Conservation (phyloP, 2,329 filamentous ascomycete genomes). For the Iodosphaeria phyllophila region DNA sequence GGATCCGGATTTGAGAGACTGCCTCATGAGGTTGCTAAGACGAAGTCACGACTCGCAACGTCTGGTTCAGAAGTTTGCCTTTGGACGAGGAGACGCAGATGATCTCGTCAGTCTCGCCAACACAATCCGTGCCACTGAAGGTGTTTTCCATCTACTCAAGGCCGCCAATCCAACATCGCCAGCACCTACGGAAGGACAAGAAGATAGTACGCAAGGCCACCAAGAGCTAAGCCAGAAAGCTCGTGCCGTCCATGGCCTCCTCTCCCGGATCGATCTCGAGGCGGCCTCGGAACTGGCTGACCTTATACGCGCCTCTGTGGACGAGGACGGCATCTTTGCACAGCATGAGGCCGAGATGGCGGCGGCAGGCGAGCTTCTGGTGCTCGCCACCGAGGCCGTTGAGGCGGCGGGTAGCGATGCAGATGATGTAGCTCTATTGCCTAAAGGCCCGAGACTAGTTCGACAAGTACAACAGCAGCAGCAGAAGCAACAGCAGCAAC, state of each 20-base stretch:
- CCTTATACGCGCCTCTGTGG: slow-evolving; percentile 61
- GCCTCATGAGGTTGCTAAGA: slow-evolving; percentile 47
- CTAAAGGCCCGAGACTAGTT: slow-evolving; percentile 26
- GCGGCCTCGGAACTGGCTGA: slow-evolving; percentile 49
- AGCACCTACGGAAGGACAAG: no score
- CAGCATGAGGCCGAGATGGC: slow-evolving; percentile 62
- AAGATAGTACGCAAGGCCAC: no score
- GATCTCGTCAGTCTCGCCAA: slow-evolving; percentile 70
- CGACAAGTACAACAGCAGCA: no score
- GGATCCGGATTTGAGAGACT: slow-evolving; percentile 48
- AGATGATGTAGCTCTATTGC: slow-evolving; percentile 32
- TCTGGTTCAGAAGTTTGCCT: slow-evolving; percentile 81
- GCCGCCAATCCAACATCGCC: background rate
- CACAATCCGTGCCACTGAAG: slow-evolving; percentile 58
- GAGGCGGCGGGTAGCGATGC: slow-evolving; percentile 42
- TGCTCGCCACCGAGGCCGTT: slow-evolving; percentile 55
- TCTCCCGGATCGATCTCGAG: slow-evolving; percentile 41
- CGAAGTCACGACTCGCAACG: slow-evolving; percentile 74
- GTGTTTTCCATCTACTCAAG: slow-evolving; percentile 35
- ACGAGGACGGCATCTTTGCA: slow-evolving; percentile 76
- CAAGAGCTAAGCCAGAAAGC: no score
- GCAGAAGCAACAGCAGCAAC: no score
- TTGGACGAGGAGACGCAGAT: slow-evolving; percentile 81
- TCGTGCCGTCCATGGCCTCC: slow-evolving; percentile 7
- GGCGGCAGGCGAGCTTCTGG: slow-evolving; percentile 50